Base-by-base conservation (phyloP, 148 eudicot genomes). In the Talinum fruticosum region DNA sequence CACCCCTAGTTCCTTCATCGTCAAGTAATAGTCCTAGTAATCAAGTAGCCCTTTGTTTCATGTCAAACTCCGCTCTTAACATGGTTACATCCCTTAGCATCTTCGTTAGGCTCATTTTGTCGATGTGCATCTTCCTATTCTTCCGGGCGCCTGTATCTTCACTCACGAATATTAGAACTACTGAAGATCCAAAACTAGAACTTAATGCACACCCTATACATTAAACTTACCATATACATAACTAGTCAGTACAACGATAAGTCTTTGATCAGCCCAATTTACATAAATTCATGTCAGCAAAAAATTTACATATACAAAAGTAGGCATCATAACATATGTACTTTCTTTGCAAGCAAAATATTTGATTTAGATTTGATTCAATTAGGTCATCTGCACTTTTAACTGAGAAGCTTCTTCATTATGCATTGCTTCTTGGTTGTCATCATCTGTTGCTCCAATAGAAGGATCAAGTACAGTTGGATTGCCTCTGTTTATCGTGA, bases 351-450 rank as follows among this genome's bases (percentile, higher is more conserved):
- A 62, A 6, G 29, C 66, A 62, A 62, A 62, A 24, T 28, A 19
- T 49, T 49, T 18, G 0, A n/a, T 54, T n/a, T 54, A 26, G 30
- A 62, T 62, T 10, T 62, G 33, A 62, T 62, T 10, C 66, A 54
- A 54, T 23, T 23, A 54, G 26, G 8, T 21, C 8, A 21, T 23
- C 62, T 23, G 62, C 62, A 5, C 62, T 21, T 54, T 10, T 81
- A 88, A 93, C 91, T 89, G 80, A 61, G 89, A 78, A 85, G 91
- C 80, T 84, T 54, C 21, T 49, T 5, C 34, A 28, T 71, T 35
- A 71, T 81, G 72, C 1, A 41, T 19, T 44, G 74, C 26, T 32
- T n/a, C 41, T 49, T 65, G 53, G 29, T 68, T 41, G 62, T 38
- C 44, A 26, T 6, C 45, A 41, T 41, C 45, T 41, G 26, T 24